These are phyloP conservation scores for Monosporascus sp. DNA, from an alignment of 2,329 filamentous ascomycete genomes.

Conservation along the genomic window DNA sequence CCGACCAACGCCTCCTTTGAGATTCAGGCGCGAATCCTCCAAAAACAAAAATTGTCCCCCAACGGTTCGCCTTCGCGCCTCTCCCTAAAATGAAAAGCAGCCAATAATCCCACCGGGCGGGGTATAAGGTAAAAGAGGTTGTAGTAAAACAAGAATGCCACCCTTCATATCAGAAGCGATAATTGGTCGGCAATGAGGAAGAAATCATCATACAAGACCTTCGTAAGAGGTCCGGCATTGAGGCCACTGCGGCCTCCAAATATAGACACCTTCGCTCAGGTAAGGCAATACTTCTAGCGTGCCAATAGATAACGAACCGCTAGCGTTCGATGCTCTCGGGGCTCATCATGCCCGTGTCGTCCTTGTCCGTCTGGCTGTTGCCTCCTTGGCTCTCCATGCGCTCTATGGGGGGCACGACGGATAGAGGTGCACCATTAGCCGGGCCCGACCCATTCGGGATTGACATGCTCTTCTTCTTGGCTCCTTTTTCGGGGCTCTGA, in stretches of 20 bases:
- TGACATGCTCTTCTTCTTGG: constrained; percentile 48
- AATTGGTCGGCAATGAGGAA: neutral
- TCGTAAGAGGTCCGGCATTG: neutral
- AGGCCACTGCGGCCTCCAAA: neutral
- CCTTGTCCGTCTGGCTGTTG: constrained; percentile 62
- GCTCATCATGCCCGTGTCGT: constrained; percentile 75
- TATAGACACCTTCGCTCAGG: neutral
- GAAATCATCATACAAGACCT: neutral
- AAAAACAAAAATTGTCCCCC: neutral
- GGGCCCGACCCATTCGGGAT: constrained; percentile 28
- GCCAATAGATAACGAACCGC: constrained; percentile 1
- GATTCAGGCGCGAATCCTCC: neutral
- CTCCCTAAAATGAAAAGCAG: neutral
- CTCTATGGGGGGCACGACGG: constrained; percentile 48
- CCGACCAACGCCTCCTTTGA: neutral
- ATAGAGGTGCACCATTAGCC: constrained; percentile 32
- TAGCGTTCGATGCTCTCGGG: constrained; percentile 66
- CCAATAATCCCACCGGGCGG: neutral
- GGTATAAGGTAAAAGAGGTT: neutral
- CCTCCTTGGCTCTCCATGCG: constrained; percentile 50
- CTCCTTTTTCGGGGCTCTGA: constrained; percentile 32
- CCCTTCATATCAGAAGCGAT: neutral
- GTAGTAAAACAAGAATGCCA: neutral
- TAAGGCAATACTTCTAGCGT: neutral
- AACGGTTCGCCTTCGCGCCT: neutral